Base-by-base conservation (phyloP, 192 early-diverging fungal species). In the Obelidium mucronatum region DNA sequence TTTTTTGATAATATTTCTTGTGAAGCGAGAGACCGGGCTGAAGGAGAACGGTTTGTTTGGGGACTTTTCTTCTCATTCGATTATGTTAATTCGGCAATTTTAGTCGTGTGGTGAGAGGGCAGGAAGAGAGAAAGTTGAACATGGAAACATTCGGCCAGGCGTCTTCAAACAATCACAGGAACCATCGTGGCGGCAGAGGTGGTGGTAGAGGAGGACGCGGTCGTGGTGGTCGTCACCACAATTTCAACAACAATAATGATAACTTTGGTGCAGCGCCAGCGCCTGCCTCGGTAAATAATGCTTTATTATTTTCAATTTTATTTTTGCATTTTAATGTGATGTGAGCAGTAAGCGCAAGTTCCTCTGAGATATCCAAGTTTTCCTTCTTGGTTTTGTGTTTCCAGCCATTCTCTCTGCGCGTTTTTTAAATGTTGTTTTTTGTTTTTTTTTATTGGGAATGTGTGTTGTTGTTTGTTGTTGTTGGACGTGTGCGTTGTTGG, bases 1-100 rank as follows among this genome's bases (percentile, higher is more conserved):
- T 99, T 99, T 86, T 99, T 99, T 88, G 97, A 98, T 80, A 93
- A 98, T 81, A 97, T 99, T 79, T 96, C 97, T 44, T 97, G 95
- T 79, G 97, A 99, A 79, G 88, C 92, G 36, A 96, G 95, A 82
- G 95, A 97, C 76, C 88, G 92, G 11, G 81, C 88, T 60, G 92
- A 92, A 78, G 83, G 80, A 39, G 88, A 83, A 66, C 75, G 83
- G 90, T 92, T 79, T 61, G 17, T 17, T 40, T 39, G n/a, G 40
- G 2, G 6, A 78, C 15, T 52, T 33, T 36, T 13, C 31, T 24
- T 78, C 1, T 55, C 33, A 64, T 34, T 28, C 75, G 28, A 66
- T 8, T 61, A 44, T 44, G 42, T 53, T 0, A n/a, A 24, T 4
- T 8, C 33, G 24, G 51, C 44, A 34, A 44, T 67, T 66, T 11